A percentile compares a stretch with the other conserved stretches of the same genome.
phyloP scores from a whole-genome alignment of 2,329 filamentous ascomycete species.

The Pseudocercospora crystallina region DNA sequence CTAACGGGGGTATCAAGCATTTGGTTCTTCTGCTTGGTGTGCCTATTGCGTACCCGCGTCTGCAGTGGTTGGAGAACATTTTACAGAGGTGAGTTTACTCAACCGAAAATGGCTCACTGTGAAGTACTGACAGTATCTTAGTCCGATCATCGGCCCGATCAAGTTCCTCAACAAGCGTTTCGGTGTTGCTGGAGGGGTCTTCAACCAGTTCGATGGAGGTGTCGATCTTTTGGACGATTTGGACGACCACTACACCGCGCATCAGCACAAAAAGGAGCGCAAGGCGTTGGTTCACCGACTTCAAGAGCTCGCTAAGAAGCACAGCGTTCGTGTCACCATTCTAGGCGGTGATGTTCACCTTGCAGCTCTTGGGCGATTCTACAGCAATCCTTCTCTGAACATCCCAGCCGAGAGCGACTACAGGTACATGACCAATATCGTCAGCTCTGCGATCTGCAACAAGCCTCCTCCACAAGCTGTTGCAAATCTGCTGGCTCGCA shows the following conservation, averaged over 20 bases:
- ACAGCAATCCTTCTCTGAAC: slow-evolving; percentile 58
- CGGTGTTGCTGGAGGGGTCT: slow-evolving; percentile 78
- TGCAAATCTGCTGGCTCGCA: slow-evolving; percentile 61
- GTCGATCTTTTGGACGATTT: slow-evolving; percentile 65
- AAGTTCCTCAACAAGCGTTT: slow-evolving; percentile 89
- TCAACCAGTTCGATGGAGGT: slow-evolving; percentile 88
- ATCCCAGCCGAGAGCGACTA: slow-evolving; percentile 59
- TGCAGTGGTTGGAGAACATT: slow-evolving; percentile 97
- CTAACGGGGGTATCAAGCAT: slow-evolving; percentile 60
- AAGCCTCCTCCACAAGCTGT: slow-evolving; percentile 65
- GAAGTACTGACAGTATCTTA: slow-evolving; percentile 33
- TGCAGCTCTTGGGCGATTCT: slow-evolving; percentile 64
- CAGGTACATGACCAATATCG: slow-evolving; percentile 64
- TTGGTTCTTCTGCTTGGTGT: slow-evolving; percentile 65
- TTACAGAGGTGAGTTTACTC: slow-evolving; percentile 43
- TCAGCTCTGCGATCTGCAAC: slow-evolving; percentile 67
- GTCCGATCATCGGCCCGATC: slow-evolving; percentile 79
- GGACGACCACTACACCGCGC: slow-evolving; percentile 79
- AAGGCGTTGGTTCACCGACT: slow-evolving; percentile 67
- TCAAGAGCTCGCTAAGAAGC: slow-evolving; percentile 57
- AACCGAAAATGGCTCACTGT: slow-evolving; percentile 33
- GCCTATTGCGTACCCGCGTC: slow-evolving; percentile 69
- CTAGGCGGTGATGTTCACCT: slow-evolving; percentile 66
- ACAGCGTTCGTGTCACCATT: slow-evolving; percentile 61
- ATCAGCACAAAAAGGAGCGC: slow-evolving; percentile 87